Base-by-base conservation (phyloP, 2,329 filamentous ascomycete genomes). In the Fusarium sp. region DNA sequence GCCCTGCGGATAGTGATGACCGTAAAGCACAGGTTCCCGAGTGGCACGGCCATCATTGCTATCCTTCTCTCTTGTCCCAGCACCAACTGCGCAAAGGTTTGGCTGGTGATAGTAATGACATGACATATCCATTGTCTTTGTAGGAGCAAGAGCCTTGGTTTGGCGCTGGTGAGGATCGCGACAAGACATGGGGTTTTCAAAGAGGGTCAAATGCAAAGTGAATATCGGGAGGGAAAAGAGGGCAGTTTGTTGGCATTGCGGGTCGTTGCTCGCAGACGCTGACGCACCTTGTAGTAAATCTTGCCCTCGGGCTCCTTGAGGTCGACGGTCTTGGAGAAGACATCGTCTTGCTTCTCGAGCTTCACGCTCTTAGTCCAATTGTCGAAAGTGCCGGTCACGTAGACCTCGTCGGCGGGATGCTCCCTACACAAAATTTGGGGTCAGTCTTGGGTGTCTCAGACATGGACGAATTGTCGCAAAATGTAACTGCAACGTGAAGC, bases 331-430 rank as follows among this genome's bases (percentile, higher is more conserved):
- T 97, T 97, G 82, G 92, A 86, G 81, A 97, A 97, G 75, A 87
- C 76, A 70, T 89, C 85, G 78, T 88, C 92, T 43, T 89, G 86
- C 83, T 93, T 94, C 50, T 94, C 90, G 62, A 99, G 88, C 84
- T 92, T 89, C 80, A 95, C 89, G 60, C 90, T 94, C 86, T 96
- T 95, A 73, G 88, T 87, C 96, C 96, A 99, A 83, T 93, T 88
- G 83, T 98, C 95, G 79, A 98, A 98, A 70, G 93, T 95, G 79
- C 96, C 96, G 43, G 95, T 98, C 75, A 98, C 96, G 82, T 92
- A 95, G 80, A 98, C 95, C 79, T 97, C 92, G 74, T 90, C 87
- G 79, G 92, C 95, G 75, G 90, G 85, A 80, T 96, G 91, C 79
- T 91, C 89, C 95, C 95, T 98, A 82, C 74, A 77, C 22, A 63